Evolutionary conservation across 768 basidiomycete species (phyloP).

Genomic region (Hebeloma cylindrosporum): DNA sequence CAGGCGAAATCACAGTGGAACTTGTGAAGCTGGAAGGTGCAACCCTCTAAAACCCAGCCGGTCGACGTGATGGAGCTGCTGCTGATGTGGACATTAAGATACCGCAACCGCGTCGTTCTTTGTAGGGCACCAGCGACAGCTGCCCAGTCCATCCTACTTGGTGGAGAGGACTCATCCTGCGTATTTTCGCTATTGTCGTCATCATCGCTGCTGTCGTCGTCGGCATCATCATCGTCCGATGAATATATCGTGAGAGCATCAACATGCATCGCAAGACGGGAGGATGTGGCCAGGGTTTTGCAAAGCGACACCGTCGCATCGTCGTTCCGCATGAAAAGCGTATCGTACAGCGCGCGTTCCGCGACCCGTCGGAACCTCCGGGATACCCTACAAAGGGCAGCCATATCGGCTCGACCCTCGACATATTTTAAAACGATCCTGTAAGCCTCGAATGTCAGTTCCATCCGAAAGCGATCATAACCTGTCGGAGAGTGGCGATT

Average conservation of each 20-base stretch:
- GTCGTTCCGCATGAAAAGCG: constrained; percentile 46
- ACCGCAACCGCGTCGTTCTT: constrained; percentile 45
- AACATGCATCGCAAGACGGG: constrained; percentile 52
- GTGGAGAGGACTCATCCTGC: constrained; percentile 22
- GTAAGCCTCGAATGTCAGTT: constrained; percentile 58
- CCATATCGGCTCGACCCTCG: constrained; percentile 52
- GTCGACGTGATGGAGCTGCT: constrained; percentile 34
- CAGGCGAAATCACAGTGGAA: constrained; percentile 70
- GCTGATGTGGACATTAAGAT: constrained; percentile 50
- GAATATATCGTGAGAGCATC: constrained; percentile 53
- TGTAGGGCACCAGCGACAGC: constrained; percentile 49
- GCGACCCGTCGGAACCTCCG: constrained; percentile 53
- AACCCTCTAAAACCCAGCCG: constrained; percentile 42
- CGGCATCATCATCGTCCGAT: constrained; percentile 30
- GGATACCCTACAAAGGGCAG: constrained; percentile 57
- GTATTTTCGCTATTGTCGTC: constrained; percentile 25
- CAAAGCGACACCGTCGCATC: constrained; percentile 45
- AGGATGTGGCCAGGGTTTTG: constrained; percentile 41
- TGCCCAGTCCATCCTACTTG: constrained; percentile 46
- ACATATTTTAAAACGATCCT: constrained; percentile 56
- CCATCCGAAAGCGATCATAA: constrained; percentile 52
- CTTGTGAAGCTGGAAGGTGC: constrained; percentile 53
- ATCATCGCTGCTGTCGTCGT: constrained; percentile 30
- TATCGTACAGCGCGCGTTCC: constrained; percentile 61
- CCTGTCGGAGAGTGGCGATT: constrained; percentile 28